phyloP scores from a whole-genome alignment of 176 grass and related monocot genomes.

The Miscanthus lutarioriparius region DNA sequence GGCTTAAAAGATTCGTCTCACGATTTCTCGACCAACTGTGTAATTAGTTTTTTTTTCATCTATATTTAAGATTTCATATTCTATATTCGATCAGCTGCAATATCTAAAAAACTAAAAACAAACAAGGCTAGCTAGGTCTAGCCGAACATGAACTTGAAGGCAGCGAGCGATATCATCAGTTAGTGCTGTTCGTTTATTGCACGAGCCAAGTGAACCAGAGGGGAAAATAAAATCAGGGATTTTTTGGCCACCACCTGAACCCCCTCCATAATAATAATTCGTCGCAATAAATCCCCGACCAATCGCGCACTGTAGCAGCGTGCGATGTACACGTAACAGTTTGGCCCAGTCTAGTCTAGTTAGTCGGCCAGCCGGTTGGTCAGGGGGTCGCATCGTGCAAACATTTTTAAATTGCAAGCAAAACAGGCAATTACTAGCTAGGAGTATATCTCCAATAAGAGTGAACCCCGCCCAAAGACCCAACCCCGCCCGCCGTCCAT shows the following conservation, averaged over 20 bases:
- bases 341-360: not conserved
- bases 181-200: too few species aligned
- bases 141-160: too few species aligned
- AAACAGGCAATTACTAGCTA: not conserved
- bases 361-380: conserved; percentile 3
- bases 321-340: not conserved
- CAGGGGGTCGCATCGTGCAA: not conserved
- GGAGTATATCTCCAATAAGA: too few species aligned
- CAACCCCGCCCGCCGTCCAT: not conserved
- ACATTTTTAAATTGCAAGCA: not conserved
- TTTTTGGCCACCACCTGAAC: not conserved
- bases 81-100: too few species aligned
- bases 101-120: too few species aligned
- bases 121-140: too few species aligned
- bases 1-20: too few species aligned
- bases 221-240: not conserved
- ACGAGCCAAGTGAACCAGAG: not conserved
- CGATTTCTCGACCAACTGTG: too few species aligned
- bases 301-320: not conserved
- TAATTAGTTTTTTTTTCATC: too few species aligned
- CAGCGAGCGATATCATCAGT: not conserved
- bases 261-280: too few species aligned
- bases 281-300: not conserved
- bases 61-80: too few species aligned
- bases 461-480: not conserved